Conservation (phyloP, 331 rosid species). For the Spiraea crenata region DNA sequence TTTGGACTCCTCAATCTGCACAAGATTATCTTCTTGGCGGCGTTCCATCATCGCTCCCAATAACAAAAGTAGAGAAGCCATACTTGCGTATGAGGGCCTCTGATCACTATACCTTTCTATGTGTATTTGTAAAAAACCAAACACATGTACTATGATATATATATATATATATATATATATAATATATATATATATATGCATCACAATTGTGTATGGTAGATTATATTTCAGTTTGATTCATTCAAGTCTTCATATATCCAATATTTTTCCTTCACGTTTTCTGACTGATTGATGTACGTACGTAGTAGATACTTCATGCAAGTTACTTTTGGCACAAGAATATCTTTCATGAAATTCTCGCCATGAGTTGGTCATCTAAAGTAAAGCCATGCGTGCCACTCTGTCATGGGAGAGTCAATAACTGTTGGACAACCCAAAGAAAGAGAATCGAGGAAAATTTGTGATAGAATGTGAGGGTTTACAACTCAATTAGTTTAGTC, state of each 20-base stretch:
- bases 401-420: neutral
- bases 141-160: no score
- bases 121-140: no score
- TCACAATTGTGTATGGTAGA: no score
- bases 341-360: neutral
- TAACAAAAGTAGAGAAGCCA: constrained; percentile 16
- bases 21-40: neutral
- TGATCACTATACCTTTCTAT: no score
- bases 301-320: neutral
- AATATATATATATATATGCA: no score
- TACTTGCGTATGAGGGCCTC: neutral
- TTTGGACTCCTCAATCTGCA: neutral
- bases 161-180: no score
- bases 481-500: no score
- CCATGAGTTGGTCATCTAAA: constrained; percentile 1
- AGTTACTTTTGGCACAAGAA: constrained; percentile 5
- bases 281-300: neutral
- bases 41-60: neutral
- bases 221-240: no score
- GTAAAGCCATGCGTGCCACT: neutral
- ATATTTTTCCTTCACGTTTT: neutral
- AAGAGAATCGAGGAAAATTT: neutral
- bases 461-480: no score
- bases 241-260: no score
- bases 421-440: constrained; percentile 1